These are phyloP conservation scores for Candida sp. DNA, from an alignment of 1,139 yeast species.

Conservation along the genomic window DNA sequence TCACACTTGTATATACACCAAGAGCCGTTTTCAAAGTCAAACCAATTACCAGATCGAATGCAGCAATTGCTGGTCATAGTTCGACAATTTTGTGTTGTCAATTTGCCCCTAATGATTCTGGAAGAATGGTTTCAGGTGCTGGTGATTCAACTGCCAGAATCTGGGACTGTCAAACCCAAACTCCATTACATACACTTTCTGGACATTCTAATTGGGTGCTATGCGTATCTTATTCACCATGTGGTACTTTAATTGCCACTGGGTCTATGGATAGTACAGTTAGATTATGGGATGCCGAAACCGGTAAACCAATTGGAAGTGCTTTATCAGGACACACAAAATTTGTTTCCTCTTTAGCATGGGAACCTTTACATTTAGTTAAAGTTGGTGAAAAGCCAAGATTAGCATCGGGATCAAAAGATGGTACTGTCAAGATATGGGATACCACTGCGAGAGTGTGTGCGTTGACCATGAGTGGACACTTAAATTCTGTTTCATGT, in stretches of 20 bases:
- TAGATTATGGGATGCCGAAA: slow-evolving; percentile 78
- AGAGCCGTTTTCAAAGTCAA: slow-evolving; percentile 91
- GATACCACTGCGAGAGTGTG: slow-evolving; percentile 74
- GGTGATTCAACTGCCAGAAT: slow-evolving; percentile 97
- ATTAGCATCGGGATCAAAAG: slow-evolving; percentile 87
- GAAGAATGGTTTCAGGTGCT: slow-evolving; percentile 91
- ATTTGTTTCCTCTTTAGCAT: slow-evolving; percentile 84
- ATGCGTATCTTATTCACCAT: slow-evolving; percentile 92
- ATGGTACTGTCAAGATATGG: slow-evolving; percentile 90
- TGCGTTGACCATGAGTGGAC: slow-evolving; percentile 77
- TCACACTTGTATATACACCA: slow-evolving; percentile 91
- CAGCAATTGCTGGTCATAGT: slow-evolving; percentile 95
- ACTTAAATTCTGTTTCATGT: slow-evolving; percentile 85
- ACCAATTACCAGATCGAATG: slow-evolving; percentile 87
- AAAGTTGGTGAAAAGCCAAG: slow-evolving; percentile 64
- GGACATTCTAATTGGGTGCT: slow-evolving; percentile 96
- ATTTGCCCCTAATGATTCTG: slow-evolving; percentile 88
- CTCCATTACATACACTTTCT: slow-evolving; percentile 73
- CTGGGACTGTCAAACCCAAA: slow-evolving; percentile 97
- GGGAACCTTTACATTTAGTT: slow-evolving; percentile 93
- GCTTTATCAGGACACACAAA: slow-evolving; percentile 79
- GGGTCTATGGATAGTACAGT: slow-evolving; percentile 95
- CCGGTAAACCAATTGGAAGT: slow-evolving; percentile 74
- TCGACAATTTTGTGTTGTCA: slow-evolving; percentile 88
- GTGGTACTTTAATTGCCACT: slow-evolving; percentile 88